Base-by-base conservation (phyloP, 2,329 filamentous ascomycete genomes). In the Colletotrichum trifolii region DNA sequence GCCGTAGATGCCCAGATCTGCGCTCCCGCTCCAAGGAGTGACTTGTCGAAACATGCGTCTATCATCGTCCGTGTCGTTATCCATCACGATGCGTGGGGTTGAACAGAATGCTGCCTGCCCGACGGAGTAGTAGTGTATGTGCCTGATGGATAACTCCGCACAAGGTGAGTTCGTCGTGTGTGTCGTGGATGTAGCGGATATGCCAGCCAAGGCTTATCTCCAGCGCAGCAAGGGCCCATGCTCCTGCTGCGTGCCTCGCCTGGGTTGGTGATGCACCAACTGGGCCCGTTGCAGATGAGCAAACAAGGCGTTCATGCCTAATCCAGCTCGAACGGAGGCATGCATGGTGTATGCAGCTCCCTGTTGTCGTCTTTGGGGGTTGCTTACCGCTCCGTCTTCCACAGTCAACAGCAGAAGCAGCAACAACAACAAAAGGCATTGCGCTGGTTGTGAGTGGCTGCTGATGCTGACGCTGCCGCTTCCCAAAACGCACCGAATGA, bases 1-100 rank as follows among this genome's bases (percentile, higher is more conserved):
- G 25, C 40, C 45, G 56, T 38, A 50, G 49, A 49, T 56, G 50
- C 35, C 54, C 39, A 54, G 52, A 65, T 48, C 58, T 54, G 57
- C 50, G 25, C 36, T 53, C 39, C 12, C 15, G 49, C 52, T 36
- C 9, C 52, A 25, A 42, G 11, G 33, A 35, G 12, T 15, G 42
- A 25, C 55, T 58, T 42, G 12, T 50, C 38, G 7, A 58, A 58
- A 50, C 46, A 43, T 39, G 25, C 35, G n/a, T 34, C 35, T 36
- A 58, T 8, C 39, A 46, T 33, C 39, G 55, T 25, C 25, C 25
- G 25, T 25, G 25, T 25, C 25, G 4, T 25, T 1, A 1, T 25
- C 25, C 25, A 58, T 50, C 55, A 50, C 46, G 55, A 58, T 58
- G 43, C 55, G 17, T 49, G 17, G 25, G 25, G 25, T 5, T 25